Percentiles rank a stretch among this genome's conserved stretches.
Evolutionary conservation across 305 asterid species (phyloP).

Genomic region (Solanum chacoense): DNA sequence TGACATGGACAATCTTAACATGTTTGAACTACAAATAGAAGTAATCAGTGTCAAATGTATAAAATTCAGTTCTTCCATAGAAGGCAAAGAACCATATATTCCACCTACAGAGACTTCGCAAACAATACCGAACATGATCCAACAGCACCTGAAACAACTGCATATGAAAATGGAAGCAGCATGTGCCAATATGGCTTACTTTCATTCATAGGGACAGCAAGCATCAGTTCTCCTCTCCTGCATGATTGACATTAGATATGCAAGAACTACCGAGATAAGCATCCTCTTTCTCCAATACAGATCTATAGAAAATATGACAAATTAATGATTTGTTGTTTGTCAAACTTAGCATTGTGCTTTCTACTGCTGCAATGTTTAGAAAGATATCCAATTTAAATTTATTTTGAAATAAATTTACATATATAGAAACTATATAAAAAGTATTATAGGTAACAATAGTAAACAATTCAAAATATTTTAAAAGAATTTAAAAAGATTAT

Average conservation of each 20-base stretch:
- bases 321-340: not conserved
- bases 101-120: slow-evolving; percentile 86
- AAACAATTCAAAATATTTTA: not conserved
- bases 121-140: slow-evolving; percentile 92
- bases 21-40: slow-evolving; percentile 60
- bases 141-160: slow-evolving; percentile 93
- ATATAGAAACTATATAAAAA: not conserved
- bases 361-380: not conserved
- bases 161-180: slow-evolving; percentile 91
- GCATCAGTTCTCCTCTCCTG: slow-evolving; percentile 75
- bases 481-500: not conserved
- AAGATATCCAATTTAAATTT: not conserved
- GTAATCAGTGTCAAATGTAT: slow-evolving; percentile 11
- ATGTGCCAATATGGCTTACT: slow-evolving; percentile 73
- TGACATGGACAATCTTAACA: slow-evolving; percentile 75
- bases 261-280: not conserved
- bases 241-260: slow-evolving; percentile 6
- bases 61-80: slow-evolving; percentile 4
- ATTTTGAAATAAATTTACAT: not conserved
- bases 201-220: slow-evolving; percentile 52
- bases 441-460: not conserved
- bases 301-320: not conserved
- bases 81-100: slow-evolving; percentile 9
- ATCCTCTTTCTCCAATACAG: not conserved
- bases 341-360: not conserved